A percentile compares a stretch with the other conserved stretches of the same genome.
These are phyloP conservation scores for Saturnispora saitoi DNA, from an alignment of 805 yeast genomes.

Conservation along the genomic window DNA sequence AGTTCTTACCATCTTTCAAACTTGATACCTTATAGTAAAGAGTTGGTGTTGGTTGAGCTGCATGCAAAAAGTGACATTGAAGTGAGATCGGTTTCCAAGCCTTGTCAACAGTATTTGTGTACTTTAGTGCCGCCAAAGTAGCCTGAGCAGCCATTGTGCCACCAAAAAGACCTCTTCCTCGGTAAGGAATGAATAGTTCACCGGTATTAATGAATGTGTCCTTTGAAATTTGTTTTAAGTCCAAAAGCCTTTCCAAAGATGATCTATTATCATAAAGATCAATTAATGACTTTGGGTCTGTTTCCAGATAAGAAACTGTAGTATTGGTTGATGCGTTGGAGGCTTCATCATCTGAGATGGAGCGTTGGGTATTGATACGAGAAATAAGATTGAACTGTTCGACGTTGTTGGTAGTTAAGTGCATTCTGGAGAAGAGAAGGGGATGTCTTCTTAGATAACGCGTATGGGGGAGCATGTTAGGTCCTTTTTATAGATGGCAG, in stretches of 20 bases:
- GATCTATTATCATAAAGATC: conserved; percentile 5
- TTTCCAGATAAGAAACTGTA: not conserved
- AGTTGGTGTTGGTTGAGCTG: conserved; percentile 40
- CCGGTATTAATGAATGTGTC: conserved; percentile 21
- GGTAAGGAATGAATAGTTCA: conserved; percentile 33
- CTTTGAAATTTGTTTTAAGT: conserved; percentile 15
- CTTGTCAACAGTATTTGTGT: conserved; percentile 30
- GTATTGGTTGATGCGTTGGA: not conserved
- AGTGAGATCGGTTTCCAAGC: conserved; percentile 48
- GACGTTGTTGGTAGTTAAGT: not conserved
- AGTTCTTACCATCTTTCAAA: conserved; percentile 45
- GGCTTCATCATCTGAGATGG: not conserved
- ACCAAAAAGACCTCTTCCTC: conserved; percentile 63
- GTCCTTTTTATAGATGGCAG: not conserved
- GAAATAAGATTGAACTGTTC: not conserved
- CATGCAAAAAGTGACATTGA: conserved; percentile 52
- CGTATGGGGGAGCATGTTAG: not conserved
- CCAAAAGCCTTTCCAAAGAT: conserved; percentile 19
- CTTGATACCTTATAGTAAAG: conserved; percentile 46
- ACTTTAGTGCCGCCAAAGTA: conserved; percentile 47
- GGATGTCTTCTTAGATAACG: not conserved
- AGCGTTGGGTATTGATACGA: not conserved
- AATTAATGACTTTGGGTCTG: not conserved
- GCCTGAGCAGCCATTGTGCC: conserved; percentile 65
- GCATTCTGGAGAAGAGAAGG: not conserved